phyloP scores from a whole-genome alignment of 306 rosid species.

The Sesbania bispinosa region DNA sequence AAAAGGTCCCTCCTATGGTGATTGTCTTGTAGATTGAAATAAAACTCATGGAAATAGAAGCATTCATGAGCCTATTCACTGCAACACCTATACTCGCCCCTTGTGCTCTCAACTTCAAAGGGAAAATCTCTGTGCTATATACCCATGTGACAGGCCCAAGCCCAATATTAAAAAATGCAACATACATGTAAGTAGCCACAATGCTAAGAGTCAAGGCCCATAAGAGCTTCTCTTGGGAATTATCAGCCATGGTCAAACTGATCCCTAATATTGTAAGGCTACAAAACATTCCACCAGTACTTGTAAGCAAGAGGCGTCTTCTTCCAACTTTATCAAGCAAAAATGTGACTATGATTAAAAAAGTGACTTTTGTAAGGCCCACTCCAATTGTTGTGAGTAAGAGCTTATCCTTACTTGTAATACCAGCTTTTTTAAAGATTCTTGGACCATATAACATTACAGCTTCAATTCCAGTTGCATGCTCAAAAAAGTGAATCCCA shows the following conservation, averaged over 20 bases:
- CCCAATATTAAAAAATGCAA: constrained; percentile 57
- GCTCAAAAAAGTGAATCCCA: constrained; percentile 75
- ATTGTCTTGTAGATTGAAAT: constrained; percentile 56
- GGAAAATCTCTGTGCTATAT: constrained; percentile 69
- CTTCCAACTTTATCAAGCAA: constrained; percentile 56
- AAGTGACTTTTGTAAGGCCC: constrained; percentile 46
- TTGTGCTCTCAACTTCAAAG: constrained; percentile 60
- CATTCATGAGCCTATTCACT: constrained; percentile 61
- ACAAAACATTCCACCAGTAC: constrained; percentile 46
- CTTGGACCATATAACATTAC: constrained; percentile 65
- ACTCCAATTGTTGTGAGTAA: constrained; percentile 62
- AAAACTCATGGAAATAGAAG: constrained; percentile 51
- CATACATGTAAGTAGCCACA: constrained; percentile 31
- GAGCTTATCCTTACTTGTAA: constrained; percentile 46
- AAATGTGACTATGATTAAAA: constrained; percentile 41
- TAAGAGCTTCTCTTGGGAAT: not conserved
- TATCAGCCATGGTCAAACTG: constrained; percentile 48
- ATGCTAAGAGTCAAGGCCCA: constrained; percentile 61
- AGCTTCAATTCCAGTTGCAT: constrained; percentile 75
- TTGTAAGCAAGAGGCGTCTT: constrained; percentile 41
- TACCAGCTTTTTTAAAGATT: constrained; percentile 62
- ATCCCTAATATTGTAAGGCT: constrained; percentile 41
- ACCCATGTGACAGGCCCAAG: constrained; percentile 77
- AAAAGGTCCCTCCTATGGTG: constrained; percentile 66
- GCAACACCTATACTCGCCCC: constrained; percentile 64